These are phyloP conservation scores for Leccinum pachyderme DNA, from an alignment of 1,284 basidiomycete species.

Conservation along the genomic window DNA sequence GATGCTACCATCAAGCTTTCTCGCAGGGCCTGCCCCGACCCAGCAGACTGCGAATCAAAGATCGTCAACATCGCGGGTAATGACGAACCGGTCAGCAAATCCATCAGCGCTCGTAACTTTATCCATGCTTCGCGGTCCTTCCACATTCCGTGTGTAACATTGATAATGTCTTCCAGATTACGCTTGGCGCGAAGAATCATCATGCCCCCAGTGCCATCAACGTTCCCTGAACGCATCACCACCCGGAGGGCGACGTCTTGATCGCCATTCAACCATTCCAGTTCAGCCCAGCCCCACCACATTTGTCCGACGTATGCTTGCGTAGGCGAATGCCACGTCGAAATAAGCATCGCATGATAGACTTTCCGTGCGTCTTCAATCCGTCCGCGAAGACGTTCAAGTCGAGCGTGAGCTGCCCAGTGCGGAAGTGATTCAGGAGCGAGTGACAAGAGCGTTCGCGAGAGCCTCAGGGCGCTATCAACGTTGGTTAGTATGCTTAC, in stretches of 20 bases:
- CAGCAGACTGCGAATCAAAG: constrained; percentile 45
- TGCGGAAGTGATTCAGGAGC: constrained; percentile 65
- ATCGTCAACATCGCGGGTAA: constrained; percentile 43
- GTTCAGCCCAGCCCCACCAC: constrained; percentile 88
- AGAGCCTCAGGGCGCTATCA: constrained; percentile 68
- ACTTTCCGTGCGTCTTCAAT: constrained; percentile 78
- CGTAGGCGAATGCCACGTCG: constrained; percentile 37
- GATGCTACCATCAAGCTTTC: constrained; percentile 63
- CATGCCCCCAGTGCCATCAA: constrained; percentile 51
- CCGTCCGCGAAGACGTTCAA: constrained; percentile 74
- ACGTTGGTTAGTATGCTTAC: constrained; percentile 8
- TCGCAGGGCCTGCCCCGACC: constrained; percentile 28
- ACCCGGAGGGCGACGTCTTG: constrained; percentile 50
- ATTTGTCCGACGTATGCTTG: constrained; percentile 47
- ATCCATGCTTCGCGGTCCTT: constrained; percentile 62
- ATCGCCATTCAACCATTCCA: constrained; percentile 76
- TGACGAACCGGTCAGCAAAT: constrained; percentile 51
- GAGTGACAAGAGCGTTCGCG: constrained; percentile 65
- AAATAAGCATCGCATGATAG: constrained; percentile 66
- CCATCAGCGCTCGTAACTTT: constrained; percentile 61
- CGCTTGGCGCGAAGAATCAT: constrained; percentile 59
- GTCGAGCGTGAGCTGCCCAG: constrained; percentile 81
- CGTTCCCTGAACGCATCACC: constrained; percentile 51
- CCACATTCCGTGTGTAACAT: constrained; percentile 39
- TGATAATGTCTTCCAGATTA: constrained; percentile 48